phyloP scores from a whole-genome alignment of 1,284 basidiomycete species.

The Puccinia novopanici region DNA sequence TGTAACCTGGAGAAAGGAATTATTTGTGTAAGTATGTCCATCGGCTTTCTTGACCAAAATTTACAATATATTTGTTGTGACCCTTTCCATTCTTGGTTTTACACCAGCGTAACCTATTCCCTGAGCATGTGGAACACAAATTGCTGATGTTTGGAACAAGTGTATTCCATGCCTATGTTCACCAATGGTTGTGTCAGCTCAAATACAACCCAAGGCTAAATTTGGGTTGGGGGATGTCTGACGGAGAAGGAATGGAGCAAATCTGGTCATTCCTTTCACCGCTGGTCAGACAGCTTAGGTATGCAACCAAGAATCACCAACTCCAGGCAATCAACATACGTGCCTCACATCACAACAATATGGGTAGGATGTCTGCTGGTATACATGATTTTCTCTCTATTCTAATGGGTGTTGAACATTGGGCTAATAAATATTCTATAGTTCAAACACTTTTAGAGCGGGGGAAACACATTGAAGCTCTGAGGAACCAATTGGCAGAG shows the following conservation, averaged over 20 bases:
- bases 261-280: slow-evolving; percentile 1
- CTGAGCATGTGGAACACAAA: background rate
- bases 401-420: no score
- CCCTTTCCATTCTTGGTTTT: no score
- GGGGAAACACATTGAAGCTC: background rate
- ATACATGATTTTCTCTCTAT: no score
- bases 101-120: slow-evolving; percentile 22
- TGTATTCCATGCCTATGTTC: slow-evolving; percentile 20
- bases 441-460: background rate
- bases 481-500: background rate
- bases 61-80: no score
- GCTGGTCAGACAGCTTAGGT: background rate
- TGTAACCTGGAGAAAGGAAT: no score
- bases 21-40: no score
- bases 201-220: slow-evolving; percentile 12
- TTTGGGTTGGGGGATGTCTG: slow-evolving; percentile 7
- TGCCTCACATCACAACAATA: background rate
- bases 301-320: slow-evolving; percentile 10
- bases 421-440: background rate
- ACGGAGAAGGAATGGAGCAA: slow-evolving; percentile 12
- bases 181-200: slow-evolving; percentile 18
- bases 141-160: slow-evolving; percentile 16
- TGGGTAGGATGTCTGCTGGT: background rate
- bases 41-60: no score
- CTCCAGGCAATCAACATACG: background rate